phyloP scores from a whole-genome alignment of 805 yeast genomes.

The Candida sithepensis region DNA sequence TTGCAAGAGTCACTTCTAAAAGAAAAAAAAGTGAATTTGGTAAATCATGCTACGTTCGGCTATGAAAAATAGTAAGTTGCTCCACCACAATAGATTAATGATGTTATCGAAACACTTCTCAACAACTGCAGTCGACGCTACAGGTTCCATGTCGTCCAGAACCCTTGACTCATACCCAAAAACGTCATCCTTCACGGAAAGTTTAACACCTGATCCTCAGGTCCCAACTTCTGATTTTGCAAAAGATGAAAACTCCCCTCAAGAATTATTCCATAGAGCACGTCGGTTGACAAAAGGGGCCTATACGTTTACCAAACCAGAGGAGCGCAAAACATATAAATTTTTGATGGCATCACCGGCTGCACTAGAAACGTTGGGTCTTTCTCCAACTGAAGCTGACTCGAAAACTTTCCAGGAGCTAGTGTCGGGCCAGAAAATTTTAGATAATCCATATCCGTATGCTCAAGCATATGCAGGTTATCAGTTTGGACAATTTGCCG shows the following conservation, averaged over 20 bases:
- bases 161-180: constrained; percentile 25
- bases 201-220: constrained; percentile 27
- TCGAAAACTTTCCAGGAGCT: constrained; percentile 40
- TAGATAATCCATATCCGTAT: constrained; percentile 58
- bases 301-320: constrained; percentile 74
- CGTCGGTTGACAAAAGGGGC: constrained; percentile 57
- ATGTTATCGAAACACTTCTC: constrained; percentile 10
- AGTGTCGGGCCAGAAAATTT: constrained; percentile 55
- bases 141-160: neutral
- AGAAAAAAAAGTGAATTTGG: neutral
- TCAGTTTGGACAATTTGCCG: constrained; percentile 96
- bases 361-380: constrained; percentile 61
- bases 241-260: constrained; percentile 24
- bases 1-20: no score
- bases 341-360: constrained; percentile 55
- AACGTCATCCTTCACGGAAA: constrained; percentile 27
- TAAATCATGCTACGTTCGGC: constrained; percentile 1
- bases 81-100: constrained; percentile 6
- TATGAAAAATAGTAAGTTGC: constrained; percentile 1
- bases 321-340: constrained; percentile 46
- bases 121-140: neutral
- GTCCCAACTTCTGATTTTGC: constrained; percentile 27
- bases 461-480: constrained; percentile 93
- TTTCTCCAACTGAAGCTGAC: constrained; percentile 34
- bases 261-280: constrained; percentile 44